Conservation (phyloP, 2,329 filamentous ascomycete genomes). For the Colletotrichum tabaci region DNA sequence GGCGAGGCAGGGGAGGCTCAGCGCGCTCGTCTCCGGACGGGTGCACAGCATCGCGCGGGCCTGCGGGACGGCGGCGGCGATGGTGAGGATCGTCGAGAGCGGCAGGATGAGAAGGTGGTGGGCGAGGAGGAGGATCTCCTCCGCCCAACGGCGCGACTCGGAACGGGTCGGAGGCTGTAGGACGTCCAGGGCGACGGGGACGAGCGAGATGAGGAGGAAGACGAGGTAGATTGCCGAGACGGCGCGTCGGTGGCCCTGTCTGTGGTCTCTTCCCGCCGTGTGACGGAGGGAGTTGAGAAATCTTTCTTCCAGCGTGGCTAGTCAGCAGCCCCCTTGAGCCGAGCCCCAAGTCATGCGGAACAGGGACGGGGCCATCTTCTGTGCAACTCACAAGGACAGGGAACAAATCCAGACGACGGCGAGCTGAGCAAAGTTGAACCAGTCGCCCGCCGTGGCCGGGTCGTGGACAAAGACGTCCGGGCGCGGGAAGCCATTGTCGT, state of each 20-base stretch:
- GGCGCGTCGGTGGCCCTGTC: neutral
- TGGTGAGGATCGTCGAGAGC: neutral
- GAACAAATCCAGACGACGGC: slow-evolving; percentile 15
- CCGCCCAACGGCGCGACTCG: neutral
- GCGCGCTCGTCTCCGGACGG: neutral
- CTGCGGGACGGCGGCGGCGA: slow-evolving; percentile 5
- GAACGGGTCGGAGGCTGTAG: neutral
- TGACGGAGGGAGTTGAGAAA: neutral
- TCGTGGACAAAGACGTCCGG: slow-evolving; percentile 22
- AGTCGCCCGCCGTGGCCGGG: slow-evolving; percentile 27
- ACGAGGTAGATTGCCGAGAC: neutral
- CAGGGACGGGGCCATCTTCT: neutral
- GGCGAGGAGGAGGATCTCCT: neutral
- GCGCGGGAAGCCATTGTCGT: neutral
- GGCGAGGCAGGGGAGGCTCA: slow-evolving; percentile 13
- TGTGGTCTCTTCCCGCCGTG: neutral
- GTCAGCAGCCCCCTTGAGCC: no score
- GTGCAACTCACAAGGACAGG: slow-evolving; percentile 1
- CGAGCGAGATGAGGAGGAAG: slow-evolving; percentile 1
- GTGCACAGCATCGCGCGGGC: neutral
- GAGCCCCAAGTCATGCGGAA: no score
- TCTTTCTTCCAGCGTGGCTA: neutral
- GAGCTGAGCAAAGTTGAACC: slow-evolving; percentile 32
- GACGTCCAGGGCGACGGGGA: neutral
- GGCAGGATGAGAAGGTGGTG: slow-evolving; percentile 13